Conservation (phyloP, 805 yeast genomes). For the Blastobotrys parvus region DNA sequence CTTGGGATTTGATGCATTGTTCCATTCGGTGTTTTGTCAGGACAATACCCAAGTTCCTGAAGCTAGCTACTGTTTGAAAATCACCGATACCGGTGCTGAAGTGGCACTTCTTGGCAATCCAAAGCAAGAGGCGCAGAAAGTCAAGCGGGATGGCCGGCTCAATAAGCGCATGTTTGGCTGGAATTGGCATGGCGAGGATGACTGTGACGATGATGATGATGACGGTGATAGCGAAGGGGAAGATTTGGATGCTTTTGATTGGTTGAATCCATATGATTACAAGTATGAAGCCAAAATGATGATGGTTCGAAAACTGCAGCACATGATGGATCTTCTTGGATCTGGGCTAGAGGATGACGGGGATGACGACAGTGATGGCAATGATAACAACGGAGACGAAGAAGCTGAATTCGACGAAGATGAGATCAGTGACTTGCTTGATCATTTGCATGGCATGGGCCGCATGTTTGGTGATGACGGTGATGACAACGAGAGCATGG, state of each 20-base stretch:
- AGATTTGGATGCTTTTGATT: conserved; percentile 1
- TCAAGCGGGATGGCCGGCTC: not conserved
- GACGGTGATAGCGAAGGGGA: conserved; percentile 1
- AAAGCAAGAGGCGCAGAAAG: not conserved
- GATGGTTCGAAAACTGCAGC: not conserved
- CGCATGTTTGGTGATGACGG: conserved; percentile 1
- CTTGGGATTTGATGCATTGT: conserved; percentile 12
- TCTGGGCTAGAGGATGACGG: not conserved
- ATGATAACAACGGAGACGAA: too few species aligned
- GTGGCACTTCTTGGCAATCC: conserved; percentile 6
- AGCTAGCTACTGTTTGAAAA: conserved; percentile 13
- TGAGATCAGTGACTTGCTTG: too few species aligned
- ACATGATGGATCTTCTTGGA: not conserved
- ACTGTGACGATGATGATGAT: conserved; percentile 6
- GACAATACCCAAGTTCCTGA: conserved; percentile 10
- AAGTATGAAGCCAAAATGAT: not conserved
- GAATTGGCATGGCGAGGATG: conserved; percentile 3
- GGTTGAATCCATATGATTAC: not conserved
- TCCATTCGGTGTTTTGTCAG: conserved; percentile 16
- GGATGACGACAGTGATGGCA: not conserved
- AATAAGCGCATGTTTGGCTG: not conserved
- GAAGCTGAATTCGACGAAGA: too few species aligned
- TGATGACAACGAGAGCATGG: not conserved
- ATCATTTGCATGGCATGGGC: too few species aligned
- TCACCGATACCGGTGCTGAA: conserved; percentile 6